Percentiles rank a stretch among this genome's conserved stretches.
phyloP scores from a whole-genome alignment of 805 yeast genomes.

The Ogataea pini region DNA sequence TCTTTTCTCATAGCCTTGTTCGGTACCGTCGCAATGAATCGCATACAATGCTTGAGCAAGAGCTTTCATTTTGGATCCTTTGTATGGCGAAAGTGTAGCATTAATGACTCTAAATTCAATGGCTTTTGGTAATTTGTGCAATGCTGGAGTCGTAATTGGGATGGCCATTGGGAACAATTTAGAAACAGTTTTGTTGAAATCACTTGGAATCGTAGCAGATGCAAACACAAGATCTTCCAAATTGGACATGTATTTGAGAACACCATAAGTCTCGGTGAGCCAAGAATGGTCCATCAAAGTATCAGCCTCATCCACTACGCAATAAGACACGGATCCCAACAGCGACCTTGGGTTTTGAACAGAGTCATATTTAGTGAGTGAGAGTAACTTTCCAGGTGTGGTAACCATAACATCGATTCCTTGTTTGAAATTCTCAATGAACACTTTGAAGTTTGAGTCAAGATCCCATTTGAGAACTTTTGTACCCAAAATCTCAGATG shows the following conservation, averaged over 20 bases:
- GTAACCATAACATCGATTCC: slow-evolving; percentile 80
- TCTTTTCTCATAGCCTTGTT: slow-evolving; percentile 71
- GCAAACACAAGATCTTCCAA: slow-evolving; percentile 70
- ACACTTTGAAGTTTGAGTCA: slow-evolving; percentile 54
- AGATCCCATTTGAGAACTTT: slow-evolving; percentile 61
- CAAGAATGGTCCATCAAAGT: slow-evolving; percentile 84
- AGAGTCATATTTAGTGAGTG: slow-evolving; percentile 35
- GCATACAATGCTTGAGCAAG: slow-evolving; percentile 87
- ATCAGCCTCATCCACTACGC: slow-evolving; percentile 93
- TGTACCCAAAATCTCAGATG: slow-evolving; percentile 40
- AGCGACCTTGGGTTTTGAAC: slow-evolving; percentile 37
- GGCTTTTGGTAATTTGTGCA: slow-evolving; percentile 81
- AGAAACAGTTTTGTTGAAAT: slow-evolving; percentile 62
- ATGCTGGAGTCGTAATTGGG: slow-evolving; percentile 72
- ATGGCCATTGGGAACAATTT: slow-evolving; percentile 63
- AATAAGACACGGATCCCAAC: slow-evolving; percentile 50
- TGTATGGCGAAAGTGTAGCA: slow-evolving; percentile 75
- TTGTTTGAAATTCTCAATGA: slow-evolving; percentile 46
- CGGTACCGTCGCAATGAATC: slow-evolving; percentile 80
- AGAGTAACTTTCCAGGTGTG: slow-evolving; percentile 73
- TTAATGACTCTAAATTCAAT: slow-evolving; percentile 75
- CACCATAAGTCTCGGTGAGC: slow-evolving; percentile 60
- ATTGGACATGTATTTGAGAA: slow-evolving; percentile 49
- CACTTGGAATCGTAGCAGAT: slow-evolving; percentile 87
- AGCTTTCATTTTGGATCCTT: slow-evolving; percentile 81